Percentiles rank a stretch among this genome's conserved stretches.
Evolutionary conservation across 78 protist genomes (phyloP).

Genomic region (Parvularia atlantis): DNA sequence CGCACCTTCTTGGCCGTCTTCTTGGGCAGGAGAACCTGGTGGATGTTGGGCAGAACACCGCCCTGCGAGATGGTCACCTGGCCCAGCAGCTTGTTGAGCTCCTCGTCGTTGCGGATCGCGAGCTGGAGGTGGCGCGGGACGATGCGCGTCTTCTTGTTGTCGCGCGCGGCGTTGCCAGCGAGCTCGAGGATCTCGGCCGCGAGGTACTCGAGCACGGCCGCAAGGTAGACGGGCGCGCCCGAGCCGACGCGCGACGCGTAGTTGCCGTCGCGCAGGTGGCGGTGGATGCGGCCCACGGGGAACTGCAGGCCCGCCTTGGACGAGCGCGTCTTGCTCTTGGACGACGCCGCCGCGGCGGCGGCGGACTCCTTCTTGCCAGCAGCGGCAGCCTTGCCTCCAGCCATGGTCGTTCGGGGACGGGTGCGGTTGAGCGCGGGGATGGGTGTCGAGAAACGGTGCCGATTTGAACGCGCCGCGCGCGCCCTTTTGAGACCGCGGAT

Average conservation of each 20-base stretch:
- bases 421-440: too few species aligned
- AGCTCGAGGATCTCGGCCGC: conserved; percentile 91
- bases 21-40: conserved; percentile 59
- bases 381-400: conserved; percentile 16
- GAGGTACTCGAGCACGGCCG: conserved; percentile 95
- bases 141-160: conserved; percentile 80
- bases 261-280: conserved; percentile 57
- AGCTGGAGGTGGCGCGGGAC: conserved; percentile 90
- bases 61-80: conserved; percentile 86
- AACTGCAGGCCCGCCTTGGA: conserved; percentile 68
- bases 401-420: conserved; percentile 10
- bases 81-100: conserved; percentile 80
- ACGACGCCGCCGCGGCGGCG: conserved; percentile 49
- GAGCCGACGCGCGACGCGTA: conserved; percentile 78
- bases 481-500: too few species aligned
- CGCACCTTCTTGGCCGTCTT: conserved; percentile 34
- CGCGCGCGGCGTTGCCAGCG: conserved; percentile 89
- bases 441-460: too few species aligned
- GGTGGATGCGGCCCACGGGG: conserved; percentile 85
- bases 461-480: too few species aligned
- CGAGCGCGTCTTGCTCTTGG: conserved; percentile 39
- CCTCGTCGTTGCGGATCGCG: conserved; percentile 93
- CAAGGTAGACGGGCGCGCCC: conserved; percentile 89
- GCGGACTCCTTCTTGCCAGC: conserved; percentile 17
- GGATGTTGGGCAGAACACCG: conserved; percentile 94